Base-by-base conservation (phyloP, 495 filamentous ascomycete species). In the Neurospora sp. region DNA sequence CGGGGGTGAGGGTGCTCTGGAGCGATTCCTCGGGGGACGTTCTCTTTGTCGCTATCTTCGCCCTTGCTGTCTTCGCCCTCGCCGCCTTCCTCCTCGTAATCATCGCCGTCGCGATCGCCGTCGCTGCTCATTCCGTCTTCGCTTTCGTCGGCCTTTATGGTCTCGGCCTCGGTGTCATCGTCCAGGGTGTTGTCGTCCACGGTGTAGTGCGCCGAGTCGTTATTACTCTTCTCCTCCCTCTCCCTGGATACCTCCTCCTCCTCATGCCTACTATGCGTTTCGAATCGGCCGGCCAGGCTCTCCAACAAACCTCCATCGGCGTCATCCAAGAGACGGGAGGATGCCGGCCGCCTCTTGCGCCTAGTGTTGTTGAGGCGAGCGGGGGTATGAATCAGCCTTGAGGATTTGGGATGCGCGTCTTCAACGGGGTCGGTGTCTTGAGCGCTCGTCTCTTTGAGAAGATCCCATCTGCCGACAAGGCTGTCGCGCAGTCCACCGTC, bases 231-330 rank as follows among this genome's bases (percentile, higher is more conserved):
- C 9, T 14, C 4, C 4, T 31, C 10, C 3, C 1, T 10, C 3
- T 0, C 10, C 4, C 2, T 2, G 10, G 20, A 3, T 31, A 27
- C 10, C 6, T 3, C 27, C 27, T 31, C 12, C 10, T 61, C 5
- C 0, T 31, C 6, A 4, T 27, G 0, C 0, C 6, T 16, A 0
- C 6, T 16, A 0, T 2, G 4, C 1, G 10, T 16, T 1, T 61
- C 5, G 4, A 5, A 31, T 0, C 12, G 48, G 5, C 48, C 22
- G 6, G 4, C 22, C 2, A 61, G 48, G 5, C 10, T 61, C 0
- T 31, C 48, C 12, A 0, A 0, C 2, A 61, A 8, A 12, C 48
- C 22, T 14, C 48, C 22, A 1, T 31, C 48, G 48, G 1, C 1
- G 0, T 61, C 22, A 31, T 61, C 22, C 6, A 61, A 1, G 0